Base-by-base conservation (phyloP, 768 basidiomycete species). In the Boletus fagicola region DNA sequence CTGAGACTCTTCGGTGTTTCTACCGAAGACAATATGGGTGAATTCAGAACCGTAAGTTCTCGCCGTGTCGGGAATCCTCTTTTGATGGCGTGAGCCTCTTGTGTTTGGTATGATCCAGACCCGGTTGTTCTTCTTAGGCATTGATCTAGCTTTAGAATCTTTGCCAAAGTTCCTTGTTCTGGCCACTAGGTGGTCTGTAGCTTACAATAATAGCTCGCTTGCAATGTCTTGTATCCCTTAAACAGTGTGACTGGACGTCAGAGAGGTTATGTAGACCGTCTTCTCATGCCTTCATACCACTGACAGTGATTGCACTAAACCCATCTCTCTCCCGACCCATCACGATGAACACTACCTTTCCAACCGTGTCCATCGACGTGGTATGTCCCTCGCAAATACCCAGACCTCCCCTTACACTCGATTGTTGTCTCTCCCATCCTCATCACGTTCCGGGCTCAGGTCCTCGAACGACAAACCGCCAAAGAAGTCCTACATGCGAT, bases 401-500 rank as follows among this genome's bases (percentile, higher is more conserved):
- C 24, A 51, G 12, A 24, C 12, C 5, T 26, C 2, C 28, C n/a
- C 50, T 53, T 1, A 56, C 6, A 13, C 44, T 33, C 13, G 38
- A 20, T 20, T n/a, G 9, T 31, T 22, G 10, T 57, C 22, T 7
- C 20, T 33, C n/a, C 1, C 18, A 20, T 31, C 28, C 28, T 5
- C 22, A 4, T 18, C n/a, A 18, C 16, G 16, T 13, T n/a, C 35
- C 20, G 12, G n/a, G 5, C n/a, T 10, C 63, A 92, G 90, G 77
- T 84, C 45, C 76, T 92, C 49, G 91, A 92, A 70, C 82, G 90
- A 26, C 80, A 79, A 49, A 85, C 81, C 18, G 80, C 83, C 38
- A 87, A 85, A 70, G 90, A 92, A 61, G 88, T 87, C 44, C 80
- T 93, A 7, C 81, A 80, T 53, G 90, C 84, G 4, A 77, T 92